Percentiles rank a stretch among this genome's conserved stretches.
These are phyloP conservation scores for Exophiala bonariae DNA, from an alignment of 2,329 filamentous ascomycete genomes.

Conservation along the genomic window DNA sequence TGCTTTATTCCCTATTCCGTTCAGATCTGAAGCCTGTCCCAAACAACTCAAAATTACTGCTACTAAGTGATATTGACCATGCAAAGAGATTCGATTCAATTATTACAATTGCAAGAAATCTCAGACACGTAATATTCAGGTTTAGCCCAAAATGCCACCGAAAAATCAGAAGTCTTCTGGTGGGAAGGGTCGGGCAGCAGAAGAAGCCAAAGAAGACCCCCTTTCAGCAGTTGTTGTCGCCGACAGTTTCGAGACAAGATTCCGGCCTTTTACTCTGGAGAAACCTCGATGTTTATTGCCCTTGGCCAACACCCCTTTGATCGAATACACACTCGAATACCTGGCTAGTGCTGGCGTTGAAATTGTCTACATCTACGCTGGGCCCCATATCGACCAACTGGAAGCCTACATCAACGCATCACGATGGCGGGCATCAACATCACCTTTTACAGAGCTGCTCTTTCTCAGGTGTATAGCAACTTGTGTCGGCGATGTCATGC, in stretches of 20 bases:
- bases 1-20: no score
- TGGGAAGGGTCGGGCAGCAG: slow-evolving; percentile 42
- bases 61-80: no score
- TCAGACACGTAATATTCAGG: no score
- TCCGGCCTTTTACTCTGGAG: slow-evolving; percentile 84
- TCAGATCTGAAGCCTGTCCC: no score
- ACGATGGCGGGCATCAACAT: slow-evolving; percentile 70
- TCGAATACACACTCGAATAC: slow-evolving; percentile 97
- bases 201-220: slow-evolving; percentile 62
- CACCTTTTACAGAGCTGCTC: slow-evolving; percentile 77
- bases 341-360: slow-evolving; percentile 93
- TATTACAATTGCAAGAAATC: no score
- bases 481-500: slow-evolving; percentile 90
- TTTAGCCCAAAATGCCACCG: slow-evolving; percentile 21
- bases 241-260: slow-evolving; percentile 92
- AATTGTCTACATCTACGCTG: slow-evolving; percentile 89
- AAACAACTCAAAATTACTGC: no score
- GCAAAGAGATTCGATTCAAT: no score
- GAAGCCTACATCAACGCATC: slow-evolving; percentile 84
- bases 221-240: slow-evolving; percentile 77
- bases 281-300: slow-evolving; percentile 91
- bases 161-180: slow-evolving; percentile 32
- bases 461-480: slow-evolving; percentile 84
- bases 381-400: slow-evolving; percentile 80
- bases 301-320: slow-evolving; percentile 87